A percentile compares a stretch with the other conserved stretches of the same genome.
These are phyloP conservation scores for Patellaria atrata DNA, from an alignment of 495 filamentous ascomycete species.

Conservation along the genomic window DNA sequence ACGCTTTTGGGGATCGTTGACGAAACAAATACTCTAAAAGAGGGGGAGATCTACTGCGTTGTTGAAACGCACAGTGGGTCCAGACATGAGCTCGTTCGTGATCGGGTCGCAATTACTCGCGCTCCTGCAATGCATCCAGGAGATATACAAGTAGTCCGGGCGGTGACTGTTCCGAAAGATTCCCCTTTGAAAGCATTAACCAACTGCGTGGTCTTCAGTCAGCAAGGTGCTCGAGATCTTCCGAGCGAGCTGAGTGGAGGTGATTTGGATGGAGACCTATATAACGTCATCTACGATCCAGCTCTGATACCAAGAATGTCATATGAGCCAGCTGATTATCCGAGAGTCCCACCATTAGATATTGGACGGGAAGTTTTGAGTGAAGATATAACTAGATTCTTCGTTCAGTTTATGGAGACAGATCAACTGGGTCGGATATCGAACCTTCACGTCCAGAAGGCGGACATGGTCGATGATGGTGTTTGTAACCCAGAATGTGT, in stretches of 20 bases:
- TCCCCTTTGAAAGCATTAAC: constrained; percentile 44
- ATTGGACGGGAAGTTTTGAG: constrained; percentile 39
- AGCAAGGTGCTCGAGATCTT: constrained; percentile 52
- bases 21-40: constrained; percentile 53
- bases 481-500: too few relatives aligned
- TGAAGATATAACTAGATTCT: constrained; percentile 60
- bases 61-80: neutral
- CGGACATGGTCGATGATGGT: too few relatives aligned
- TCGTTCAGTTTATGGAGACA: constrained; percentile 64
- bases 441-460: constrained; percentile 48
- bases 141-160: constrained; percentile 52
- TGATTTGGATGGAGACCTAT: constrained; percentile 72
- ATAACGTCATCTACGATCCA: constrained; percentile 56
- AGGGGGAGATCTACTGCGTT: constrained; percentile 47
- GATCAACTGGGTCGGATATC: constrained; percentile 60
- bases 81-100: neutral
- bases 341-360: constrained; percentile 36
- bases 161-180: constrained; percentile 37
- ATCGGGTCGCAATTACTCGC: constrained; percentile 45
- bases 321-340: constrained; percentile 51
- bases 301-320: constrained; percentile 28
- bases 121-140: constrained; percentile 68
- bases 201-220: constrained; percentile 70
- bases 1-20: constrained; percentile 74
- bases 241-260: constrained; percentile 66